Conservation (phyloP, 2,329 filamentous ascomycete species). For the Alternaria conjuncta region DNA sequence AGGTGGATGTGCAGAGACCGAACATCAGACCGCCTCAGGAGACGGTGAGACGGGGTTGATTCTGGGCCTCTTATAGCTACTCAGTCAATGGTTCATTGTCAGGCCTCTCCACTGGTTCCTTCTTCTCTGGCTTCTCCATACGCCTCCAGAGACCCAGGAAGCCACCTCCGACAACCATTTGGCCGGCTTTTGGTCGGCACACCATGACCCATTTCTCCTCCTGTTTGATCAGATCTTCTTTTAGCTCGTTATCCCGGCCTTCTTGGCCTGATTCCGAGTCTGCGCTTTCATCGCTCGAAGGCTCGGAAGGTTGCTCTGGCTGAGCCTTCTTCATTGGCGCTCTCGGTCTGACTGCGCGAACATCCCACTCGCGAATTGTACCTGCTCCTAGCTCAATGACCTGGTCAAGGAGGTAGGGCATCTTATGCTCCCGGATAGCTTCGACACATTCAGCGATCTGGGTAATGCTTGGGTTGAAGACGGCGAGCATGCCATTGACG, state of each 20-base stretch:
- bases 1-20: neutral
- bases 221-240: slow-evolving; percentile 28
- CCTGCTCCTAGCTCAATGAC: slow-evolving; percentile 64
- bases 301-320: slow-evolving; percentile 14
- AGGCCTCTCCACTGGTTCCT: neutral
- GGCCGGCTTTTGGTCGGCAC: slow-evolving; percentile 47
- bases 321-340: slow-evolving; percentile 36
- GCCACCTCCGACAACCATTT: slow-evolving; percentile 45
- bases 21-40: neutral
- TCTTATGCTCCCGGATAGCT: slow-evolving; percentile 58
- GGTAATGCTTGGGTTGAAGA: slow-evolving; percentile 80
- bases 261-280: slow-evolving; percentile 30
- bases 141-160: slow-evolving; percentile 48
- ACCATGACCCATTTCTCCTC: slow-evolving; percentile 46
- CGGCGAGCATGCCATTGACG: slow-evolving; percentile 68
- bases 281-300: slow-evolving; percentile 11
- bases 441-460: slow-evolving; percentile 73
- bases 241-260: slow-evolving; percentile 38
- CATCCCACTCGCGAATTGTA: slow-evolving; percentile 69
- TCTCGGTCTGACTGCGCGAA: slow-evolving; percentile 58
- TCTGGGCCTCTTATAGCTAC: neutral
- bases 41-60: neutral
- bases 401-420: slow-evolving; percentile 65
- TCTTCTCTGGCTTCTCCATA: slow-evolving; percentile 28
- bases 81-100: neutral